Percentiles rank a stretch among this genome's conserved stretches.
These are phyloP conservation scores for Eucalyptus erythrocorys DNA, from an alignment of 345 rosid species.

Conservation along the genomic window DNA sequence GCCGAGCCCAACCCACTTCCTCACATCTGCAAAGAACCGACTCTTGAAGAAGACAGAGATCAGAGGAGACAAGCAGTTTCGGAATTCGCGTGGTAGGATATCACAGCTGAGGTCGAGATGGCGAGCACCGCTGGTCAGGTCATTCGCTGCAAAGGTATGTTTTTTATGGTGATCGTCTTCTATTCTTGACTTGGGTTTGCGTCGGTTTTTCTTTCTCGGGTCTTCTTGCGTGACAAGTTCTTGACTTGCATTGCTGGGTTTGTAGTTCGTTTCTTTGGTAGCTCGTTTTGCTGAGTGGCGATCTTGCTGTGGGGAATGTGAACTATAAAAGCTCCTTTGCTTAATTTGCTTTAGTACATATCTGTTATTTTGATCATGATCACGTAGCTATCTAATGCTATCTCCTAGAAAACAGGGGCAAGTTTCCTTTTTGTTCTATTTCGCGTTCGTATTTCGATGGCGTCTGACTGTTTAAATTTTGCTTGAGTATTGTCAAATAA, in stretches of 20 bases:
- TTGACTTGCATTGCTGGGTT: background rate
- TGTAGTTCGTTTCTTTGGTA: background rate
- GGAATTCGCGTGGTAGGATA: background rate
- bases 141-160: conserved; percentile 26
- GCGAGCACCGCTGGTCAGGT: conserved; percentile 20
- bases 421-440: background rate
- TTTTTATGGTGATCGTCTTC: background rate
- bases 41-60: background rate
- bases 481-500: background rate
- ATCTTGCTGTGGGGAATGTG: background rate
- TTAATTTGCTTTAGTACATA: background rate
- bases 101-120: background rate
- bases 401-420: background rate
- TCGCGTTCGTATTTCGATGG: background rate
- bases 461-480: background rate
- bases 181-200: background rate
- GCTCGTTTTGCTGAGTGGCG: background rate
- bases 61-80: background rate
- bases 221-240: background rate
- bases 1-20: background rate
- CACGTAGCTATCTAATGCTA: background rate
- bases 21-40: background rate
- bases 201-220: background rate
- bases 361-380: background rate
- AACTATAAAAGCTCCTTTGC: background rate